Evolutionary conservation across 768 basidiomycete genomes (phyloP), one percentile per base, ranked within the genome.

Genomic region (Phylloporus sp.): DNA sequence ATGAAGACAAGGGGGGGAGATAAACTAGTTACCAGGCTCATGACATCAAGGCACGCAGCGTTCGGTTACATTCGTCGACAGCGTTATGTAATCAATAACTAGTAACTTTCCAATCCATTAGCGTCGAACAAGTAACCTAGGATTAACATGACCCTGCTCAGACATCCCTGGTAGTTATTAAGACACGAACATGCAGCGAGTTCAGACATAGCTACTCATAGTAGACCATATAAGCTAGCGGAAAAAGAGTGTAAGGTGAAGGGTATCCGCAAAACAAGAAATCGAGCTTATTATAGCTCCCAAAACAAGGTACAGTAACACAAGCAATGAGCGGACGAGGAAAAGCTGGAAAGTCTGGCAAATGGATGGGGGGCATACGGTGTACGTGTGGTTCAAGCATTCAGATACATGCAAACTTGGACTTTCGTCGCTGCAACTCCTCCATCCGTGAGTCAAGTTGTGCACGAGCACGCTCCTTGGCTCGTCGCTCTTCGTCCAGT

Each of bases 331-430:
- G 54, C 29, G 49, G 50, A 49, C 22, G 45, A 51, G 54, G 31
- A 31, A 14, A 38, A 42, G 44, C 42, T 34, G 37, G 29, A 52
- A 41, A 13, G 39, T 29, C 27, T 40, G 45, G 39, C 6, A 54
- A 36, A 35, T 9, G 44, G 29, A 36, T 28, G 33, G 32, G 35
- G n/a, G 38, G 44, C 39, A 55, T 49, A 41, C 9, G 29, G 43
- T 6, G 24, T 32, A 29, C 35, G 24, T 37, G 21, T 35, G 27
- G 48, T 37, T 43, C 50, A 49, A 47, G 42, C 48, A 62, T 52
- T 77, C 74, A 92, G 67, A 92, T 77, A 69, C 90, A 92, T 43
- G 84, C 86, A 67, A 91, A 95, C 71, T 94, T 95, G 53, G 89
- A 91, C 73, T 91, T 93, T 50, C 88, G 84, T 70, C 78, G 79